These are phyloP conservation scores for Tuber calosporum DNA, from an alignment of 495 filamentous ascomycete species.

Conservation along the genomic window DNA sequence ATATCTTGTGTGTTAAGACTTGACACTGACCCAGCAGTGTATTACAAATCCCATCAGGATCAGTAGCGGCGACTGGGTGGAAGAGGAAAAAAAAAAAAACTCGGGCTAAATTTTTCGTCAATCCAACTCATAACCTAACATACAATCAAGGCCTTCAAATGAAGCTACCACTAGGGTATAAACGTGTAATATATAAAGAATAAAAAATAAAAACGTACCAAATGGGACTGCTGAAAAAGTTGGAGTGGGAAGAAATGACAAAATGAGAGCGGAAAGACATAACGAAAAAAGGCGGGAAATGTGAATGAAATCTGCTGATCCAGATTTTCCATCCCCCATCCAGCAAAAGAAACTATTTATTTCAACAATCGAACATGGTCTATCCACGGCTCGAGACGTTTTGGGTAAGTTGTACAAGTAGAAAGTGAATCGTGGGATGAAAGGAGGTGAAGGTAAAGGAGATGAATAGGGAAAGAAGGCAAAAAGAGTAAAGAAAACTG, in stretches of 20 bases:
- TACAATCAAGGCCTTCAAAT: not conserved
- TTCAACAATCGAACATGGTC: not conserved
- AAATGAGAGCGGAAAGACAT: not conserved
- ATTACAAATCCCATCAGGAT: not conserved
- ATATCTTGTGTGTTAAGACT: too few relatives aligned
- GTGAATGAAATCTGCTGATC: not conserved
- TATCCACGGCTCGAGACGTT: not conserved
- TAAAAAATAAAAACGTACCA: not conserved
- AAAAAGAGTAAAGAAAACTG: not conserved
- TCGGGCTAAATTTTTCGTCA: not conserved
- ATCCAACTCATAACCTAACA: not conserved
- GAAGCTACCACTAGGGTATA: not conserved
- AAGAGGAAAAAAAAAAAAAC: not conserved
- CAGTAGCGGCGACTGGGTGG: not conserved
- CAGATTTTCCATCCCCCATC: not conserved
- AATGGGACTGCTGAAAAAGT: not conserved
- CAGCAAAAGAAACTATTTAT: not conserved
- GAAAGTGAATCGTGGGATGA: not conserved
- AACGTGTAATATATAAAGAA: not conserved
- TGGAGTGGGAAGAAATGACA: not conserved
- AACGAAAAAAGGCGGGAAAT: not conserved
- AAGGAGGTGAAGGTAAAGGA: not conserved
- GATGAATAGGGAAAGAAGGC: not conserved
- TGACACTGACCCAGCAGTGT: too few relatives aligned
- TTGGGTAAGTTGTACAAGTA: not conserved